These are phyloP conservation scores for Dunaliella primolecta DNA, from an alignment of 139 green algal species.

Conservation along the genomic window DNA sequence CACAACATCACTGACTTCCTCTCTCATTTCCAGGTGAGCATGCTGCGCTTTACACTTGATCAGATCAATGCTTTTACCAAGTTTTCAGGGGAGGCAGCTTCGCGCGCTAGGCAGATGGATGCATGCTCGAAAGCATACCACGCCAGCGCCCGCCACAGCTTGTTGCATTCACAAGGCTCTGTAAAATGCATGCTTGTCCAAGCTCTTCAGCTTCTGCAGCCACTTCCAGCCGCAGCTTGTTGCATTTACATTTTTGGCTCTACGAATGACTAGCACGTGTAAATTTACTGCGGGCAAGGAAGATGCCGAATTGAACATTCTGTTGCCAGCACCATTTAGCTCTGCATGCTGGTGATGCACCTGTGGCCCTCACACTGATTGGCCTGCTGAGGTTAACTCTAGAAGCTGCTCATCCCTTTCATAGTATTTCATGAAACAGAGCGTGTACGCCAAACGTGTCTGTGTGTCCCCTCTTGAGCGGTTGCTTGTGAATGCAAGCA, in stretches of 20 bases:
- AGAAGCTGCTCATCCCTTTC: too few species aligned
- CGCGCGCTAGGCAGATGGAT: too few species aligned
- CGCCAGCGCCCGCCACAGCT: not conserved
- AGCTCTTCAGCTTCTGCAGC: not conserved
- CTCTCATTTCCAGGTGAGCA: not conserved
- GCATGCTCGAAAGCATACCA: not conserved
- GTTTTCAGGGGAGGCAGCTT: not conserved
- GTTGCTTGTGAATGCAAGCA: too few species aligned
- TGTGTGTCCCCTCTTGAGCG: too few species aligned
- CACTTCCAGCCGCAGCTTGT: not conserved
- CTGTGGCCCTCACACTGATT: too few species aligned
- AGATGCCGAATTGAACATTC: too few species aligned
- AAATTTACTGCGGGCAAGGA: too few species aligned
- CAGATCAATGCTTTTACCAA: not conserved
- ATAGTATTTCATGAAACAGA: too few species aligned
- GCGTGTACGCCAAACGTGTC: too few species aligned
- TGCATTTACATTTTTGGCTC: not conserved
- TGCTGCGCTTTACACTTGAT: not conserved
- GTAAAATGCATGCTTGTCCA: not conserved
- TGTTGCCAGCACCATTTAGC: too few species aligned
- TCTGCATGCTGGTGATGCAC: too few species aligned
- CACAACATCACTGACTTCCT: conserved; percentile 13
- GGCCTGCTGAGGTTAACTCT: too few species aligned
- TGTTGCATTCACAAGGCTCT: not conserved
- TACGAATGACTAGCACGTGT: not conserved